A percentile compares a stretch with the other conserved stretches of the same genome.
Evolutionary conservation across 177 flowering plant genomes (phyloP).

Genomic region (Telopea speciosissima): DNA sequence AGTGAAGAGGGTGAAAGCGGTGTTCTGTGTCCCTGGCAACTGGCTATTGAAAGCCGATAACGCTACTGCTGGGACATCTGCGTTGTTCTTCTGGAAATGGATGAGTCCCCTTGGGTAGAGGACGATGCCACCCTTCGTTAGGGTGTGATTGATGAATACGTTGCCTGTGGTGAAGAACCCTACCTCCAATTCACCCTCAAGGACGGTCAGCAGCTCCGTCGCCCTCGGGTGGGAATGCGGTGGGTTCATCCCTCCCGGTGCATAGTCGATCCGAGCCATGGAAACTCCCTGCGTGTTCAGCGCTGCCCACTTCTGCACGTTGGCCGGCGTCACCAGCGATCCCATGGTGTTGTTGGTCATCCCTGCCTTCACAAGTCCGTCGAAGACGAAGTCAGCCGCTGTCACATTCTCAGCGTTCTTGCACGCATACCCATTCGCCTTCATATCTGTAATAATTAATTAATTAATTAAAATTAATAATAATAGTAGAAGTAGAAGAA

Average conservation of each 20-base stretch:
- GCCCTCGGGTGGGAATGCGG: conserved; percentile 92
- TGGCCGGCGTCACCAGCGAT: conserved; percentile 54
- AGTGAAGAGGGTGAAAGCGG: conserved; percentile 15
- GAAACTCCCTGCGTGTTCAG: conserved; percentile 86
- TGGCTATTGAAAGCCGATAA: conserved; percentile 75
- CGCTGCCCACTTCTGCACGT: conserved; percentile 61
- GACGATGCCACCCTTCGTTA: conserved; percentile 59
- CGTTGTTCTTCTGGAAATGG: conserved; percentile 73
- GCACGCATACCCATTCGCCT: conserved; percentile 65
- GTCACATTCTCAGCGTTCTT: conserved; percentile 32
- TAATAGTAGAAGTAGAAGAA: no score
- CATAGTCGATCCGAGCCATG: conserved; percentile 70
- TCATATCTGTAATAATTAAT: conserved; percentile 28
- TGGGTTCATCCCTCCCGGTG: conserved; percentile 75
- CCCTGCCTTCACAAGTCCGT: conserved; percentile 50
- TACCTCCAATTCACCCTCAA: conserved; percentile 55
- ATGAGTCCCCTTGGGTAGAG: conserved; percentile 68
- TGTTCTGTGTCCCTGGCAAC: conserved; percentile 58
- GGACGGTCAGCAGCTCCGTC: conserved; percentile 65
- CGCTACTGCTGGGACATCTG: conserved; percentile 36
- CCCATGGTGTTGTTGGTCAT: conserved; percentile 54
- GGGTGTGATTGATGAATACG: conserved; percentile 38
- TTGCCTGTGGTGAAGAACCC: conserved; percentile 76
- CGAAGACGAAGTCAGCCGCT: conserved; percentile 62
- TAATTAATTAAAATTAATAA: no score